phyloP scores from a whole-genome alignment of 192 early-diverging fungal species.

The Spinellus fusiger region DNA sequence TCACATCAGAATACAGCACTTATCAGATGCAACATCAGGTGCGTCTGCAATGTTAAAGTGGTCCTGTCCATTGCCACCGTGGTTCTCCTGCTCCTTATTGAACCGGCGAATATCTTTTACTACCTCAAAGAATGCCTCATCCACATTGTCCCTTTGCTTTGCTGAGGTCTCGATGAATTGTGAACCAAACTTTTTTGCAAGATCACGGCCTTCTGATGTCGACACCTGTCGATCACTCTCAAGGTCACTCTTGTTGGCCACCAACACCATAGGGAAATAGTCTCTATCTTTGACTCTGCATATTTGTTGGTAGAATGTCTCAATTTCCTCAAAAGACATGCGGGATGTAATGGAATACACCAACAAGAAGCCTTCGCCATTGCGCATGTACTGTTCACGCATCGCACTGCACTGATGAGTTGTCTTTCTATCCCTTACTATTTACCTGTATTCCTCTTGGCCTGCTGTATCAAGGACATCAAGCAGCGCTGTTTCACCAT shows the following conservation, averaged over 20 bases:
- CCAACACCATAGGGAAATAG: conserved; percentile 79
- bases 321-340: conserved; percentile 88
- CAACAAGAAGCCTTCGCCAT: conserved; percentile 91
- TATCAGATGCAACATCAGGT: conserved; percentile 19
- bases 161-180: conserved; percentile 86
- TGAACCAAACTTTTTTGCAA: conserved; percentile 73
- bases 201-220: conserved; percentile 69
- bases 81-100: conserved; percentile 58
- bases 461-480: conserved; percentile 97
- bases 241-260: conserved; percentile 91
- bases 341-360: conserved; percentile 91
- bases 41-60: conserved; percentile 2
- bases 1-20: conserved; percentile 27
- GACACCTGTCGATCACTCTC: conserved; percentile 77
- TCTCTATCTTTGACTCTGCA: conserved; percentile 90
- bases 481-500: conserved; percentile 79
- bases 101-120: conserved; percentile 78
- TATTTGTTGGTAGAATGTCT: conserved; percentile 88
- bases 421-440: neutral
- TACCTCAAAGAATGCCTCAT: conserved; percentile 84
- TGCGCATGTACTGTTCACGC: conserved; percentile 95
- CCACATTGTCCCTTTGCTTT: conserved; percentile 82
- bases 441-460: conserved; percentile 89
- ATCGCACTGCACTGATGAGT: conserved; percentile 51
- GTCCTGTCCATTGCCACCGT: conserved; percentile 22